phyloP scores from a whole-genome alignment of 1,284 basidiomycete species.

The Trichosporon faecale region DNA sequence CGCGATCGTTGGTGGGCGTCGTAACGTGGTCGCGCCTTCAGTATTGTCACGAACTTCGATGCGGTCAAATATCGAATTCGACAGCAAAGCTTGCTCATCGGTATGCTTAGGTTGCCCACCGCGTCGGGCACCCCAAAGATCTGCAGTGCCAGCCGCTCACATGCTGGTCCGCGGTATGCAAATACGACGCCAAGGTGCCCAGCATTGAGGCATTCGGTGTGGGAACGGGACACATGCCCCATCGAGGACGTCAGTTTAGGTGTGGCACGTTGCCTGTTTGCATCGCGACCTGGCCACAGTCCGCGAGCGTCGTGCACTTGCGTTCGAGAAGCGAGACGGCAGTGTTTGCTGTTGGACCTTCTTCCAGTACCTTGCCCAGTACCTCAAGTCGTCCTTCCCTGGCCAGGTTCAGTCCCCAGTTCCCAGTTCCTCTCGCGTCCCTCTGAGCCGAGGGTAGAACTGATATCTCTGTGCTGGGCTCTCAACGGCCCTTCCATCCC shows the following conservation, averaged over 20 bases:
- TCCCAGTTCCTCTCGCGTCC: no score
- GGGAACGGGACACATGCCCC: not conserved
- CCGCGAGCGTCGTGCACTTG: no score
- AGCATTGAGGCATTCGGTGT: not conserved
- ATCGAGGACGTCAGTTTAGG: no score
- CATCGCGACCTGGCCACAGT: no score
- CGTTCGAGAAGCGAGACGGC: no score
- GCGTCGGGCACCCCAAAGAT: not conserved
- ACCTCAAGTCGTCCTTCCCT: no score
- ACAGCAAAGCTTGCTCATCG: not conserved
- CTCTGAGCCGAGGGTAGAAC: no score
- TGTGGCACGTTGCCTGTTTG: not conserved
- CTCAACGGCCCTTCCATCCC: not conserved
- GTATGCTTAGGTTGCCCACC: not conserved
- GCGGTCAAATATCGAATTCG: not conserved
- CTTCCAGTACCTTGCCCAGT: no score
- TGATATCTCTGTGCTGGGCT: not conserved
- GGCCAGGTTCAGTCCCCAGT: no score
- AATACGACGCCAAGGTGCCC: not conserved
- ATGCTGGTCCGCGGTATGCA: not conserved
- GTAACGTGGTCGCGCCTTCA: not conserved
- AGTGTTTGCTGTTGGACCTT: no score
- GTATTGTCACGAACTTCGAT: not conserved
- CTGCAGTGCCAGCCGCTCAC: not conserved
- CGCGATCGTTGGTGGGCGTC: not conserved